A percentile compares a stretch with the other conserved stretches of the same genome.
Conservation (phyloP, 495 filamentous ascomycete species). For the Achaetomiella virescens region DNA sequence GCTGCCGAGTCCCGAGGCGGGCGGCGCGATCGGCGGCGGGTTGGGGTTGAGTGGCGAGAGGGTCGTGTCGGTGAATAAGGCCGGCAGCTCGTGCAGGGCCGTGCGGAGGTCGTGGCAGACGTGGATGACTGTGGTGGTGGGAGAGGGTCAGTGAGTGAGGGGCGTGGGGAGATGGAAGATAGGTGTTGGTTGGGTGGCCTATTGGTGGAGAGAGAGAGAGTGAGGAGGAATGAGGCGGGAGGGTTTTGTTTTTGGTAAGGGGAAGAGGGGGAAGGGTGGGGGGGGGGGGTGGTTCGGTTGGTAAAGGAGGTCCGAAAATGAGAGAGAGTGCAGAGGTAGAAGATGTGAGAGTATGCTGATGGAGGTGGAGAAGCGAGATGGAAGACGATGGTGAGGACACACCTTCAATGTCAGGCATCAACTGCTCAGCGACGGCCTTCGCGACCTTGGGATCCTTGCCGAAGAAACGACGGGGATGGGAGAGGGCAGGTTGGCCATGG, state of each 20-base stretch:
- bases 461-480: constrained; percentile 27
- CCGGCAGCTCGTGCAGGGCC: constrained; percentile 25
- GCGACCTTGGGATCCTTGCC: constrained; percentile 26
- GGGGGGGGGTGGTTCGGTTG: too few species aligned
- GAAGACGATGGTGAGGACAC: background rate
- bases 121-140: constrained; percentile 26
- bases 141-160: background rate
- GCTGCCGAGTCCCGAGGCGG: constrained; percentile 23
- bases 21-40: constrained; percentile 3
- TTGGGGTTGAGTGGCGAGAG: background rate
- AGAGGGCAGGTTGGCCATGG: too few species aligned
- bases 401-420: constrained; percentile 30
- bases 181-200: background rate
- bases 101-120: constrained; percentile 19
- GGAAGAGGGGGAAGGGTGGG: background rate
- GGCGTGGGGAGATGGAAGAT: background rate
- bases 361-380: background rate
- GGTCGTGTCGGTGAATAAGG: constrained; percentile 22
- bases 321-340: too few species aligned
- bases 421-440: constrained; percentile 24
- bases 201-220: too few species aligned
- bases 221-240: too few species aligned
- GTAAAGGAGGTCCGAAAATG: background rate
- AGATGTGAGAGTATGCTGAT: background rate
- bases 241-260: too few species aligned